Conservation (phyloP, 345 rosid species). For the Populus tremula region DNA sequence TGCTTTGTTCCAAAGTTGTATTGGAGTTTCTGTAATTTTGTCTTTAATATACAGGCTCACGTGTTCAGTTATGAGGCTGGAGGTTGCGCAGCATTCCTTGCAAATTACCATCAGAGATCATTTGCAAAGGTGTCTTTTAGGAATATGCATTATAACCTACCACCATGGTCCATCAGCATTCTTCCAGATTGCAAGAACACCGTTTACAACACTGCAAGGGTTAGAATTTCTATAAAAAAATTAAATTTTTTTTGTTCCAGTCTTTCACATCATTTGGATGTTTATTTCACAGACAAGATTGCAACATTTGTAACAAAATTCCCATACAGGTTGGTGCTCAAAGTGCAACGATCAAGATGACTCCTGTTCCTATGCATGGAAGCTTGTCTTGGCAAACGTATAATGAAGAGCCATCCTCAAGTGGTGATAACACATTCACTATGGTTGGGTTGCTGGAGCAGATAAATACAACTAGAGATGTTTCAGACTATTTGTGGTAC, state of each 20-base stretch:
- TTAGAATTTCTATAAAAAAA: slow-evolving; percentile 23
- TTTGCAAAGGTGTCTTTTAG: slow-evolving; percentile 71
- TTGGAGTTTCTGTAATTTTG: not conserved
- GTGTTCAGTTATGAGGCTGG: slow-evolving; percentile 74
- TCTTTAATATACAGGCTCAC: slow-evolving; percentile 61
- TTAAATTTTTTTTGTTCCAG: too few species aligned
- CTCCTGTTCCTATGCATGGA: slow-evolving; percentile 68
- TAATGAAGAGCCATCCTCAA: slow-evolving; percentile 66
- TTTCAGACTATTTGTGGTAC: slow-evolving; percentile 93
- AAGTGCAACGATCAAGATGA: slow-evolving; percentile 82
- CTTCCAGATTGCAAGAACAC: slow-evolving; percentile 99
- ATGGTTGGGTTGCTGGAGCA: slow-evolving; percentile 88
- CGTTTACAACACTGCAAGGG: slow-evolving; percentile 97
- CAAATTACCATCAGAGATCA: slow-evolving; percentile 67
- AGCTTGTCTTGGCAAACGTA: slow-evolving; percentile 95
- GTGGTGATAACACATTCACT: slow-evolving; percentile 67
- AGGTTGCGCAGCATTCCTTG: slow-evolving; percentile 91
- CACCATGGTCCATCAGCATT: slow-evolving; percentile 99
- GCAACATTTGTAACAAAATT: not conserved
- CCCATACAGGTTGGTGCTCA: slow-evolving; percentile 77
- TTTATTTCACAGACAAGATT: not conserved
- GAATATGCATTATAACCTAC: slow-evolving; percentile 78
- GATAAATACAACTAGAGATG: slow-evolving; percentile 88
- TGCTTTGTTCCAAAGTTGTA: not conserved
- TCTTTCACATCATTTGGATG: not conserved